phyloP scores from a whole-genome alignment of 352 stramenopile genomes.

The Globisporangium recalcitrans region DNA sequence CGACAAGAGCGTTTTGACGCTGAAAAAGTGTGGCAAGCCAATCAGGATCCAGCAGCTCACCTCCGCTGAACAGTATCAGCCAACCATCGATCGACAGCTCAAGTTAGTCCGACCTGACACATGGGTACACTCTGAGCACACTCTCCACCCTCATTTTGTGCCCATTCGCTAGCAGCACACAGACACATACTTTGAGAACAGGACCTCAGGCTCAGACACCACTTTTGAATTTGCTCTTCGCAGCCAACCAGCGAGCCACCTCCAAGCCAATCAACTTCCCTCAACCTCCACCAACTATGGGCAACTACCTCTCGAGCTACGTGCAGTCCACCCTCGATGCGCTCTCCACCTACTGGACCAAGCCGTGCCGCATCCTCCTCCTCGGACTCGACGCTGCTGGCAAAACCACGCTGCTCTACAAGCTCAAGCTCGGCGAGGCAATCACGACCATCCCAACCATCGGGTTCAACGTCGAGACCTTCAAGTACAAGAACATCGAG shows the following conservation, averaged over 20 bases:
- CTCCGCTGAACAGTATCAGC: not conserved
- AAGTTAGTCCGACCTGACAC: not conserved
- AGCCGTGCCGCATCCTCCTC: constrained; percentile 66
- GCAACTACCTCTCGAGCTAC: constrained; percentile 29
- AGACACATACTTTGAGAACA: not conserved
- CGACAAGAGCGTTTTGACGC: too few species aligned
- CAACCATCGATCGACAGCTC: not conserved
- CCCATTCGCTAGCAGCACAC: not conserved
- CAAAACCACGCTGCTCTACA: constrained; percentile 94
- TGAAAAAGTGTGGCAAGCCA: too few species aligned
- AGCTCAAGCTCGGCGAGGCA: constrained; percentile 63
- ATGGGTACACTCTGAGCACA: not conserved
- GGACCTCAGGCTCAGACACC: not conserved
- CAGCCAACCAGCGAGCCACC: too few species aligned
- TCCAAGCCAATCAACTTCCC: not conserved
- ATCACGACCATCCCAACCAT: constrained; percentile 72
- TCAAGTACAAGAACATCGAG: constrained; percentile 61
- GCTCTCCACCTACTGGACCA: constrained; percentile 32
- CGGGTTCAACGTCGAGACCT: constrained; percentile 76
- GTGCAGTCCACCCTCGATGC: constrained; percentile 25
- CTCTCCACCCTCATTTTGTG: not conserved
- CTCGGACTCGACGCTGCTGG: constrained; percentile 90
- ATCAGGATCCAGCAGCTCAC: not conserved
- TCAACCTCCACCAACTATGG: constrained; percentile 25
- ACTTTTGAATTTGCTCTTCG: not conserved